Base-by-base conservation (phyloP, 2,329 filamentous ascomycete species). In the Zasmidium citrigriseum region DNA sequence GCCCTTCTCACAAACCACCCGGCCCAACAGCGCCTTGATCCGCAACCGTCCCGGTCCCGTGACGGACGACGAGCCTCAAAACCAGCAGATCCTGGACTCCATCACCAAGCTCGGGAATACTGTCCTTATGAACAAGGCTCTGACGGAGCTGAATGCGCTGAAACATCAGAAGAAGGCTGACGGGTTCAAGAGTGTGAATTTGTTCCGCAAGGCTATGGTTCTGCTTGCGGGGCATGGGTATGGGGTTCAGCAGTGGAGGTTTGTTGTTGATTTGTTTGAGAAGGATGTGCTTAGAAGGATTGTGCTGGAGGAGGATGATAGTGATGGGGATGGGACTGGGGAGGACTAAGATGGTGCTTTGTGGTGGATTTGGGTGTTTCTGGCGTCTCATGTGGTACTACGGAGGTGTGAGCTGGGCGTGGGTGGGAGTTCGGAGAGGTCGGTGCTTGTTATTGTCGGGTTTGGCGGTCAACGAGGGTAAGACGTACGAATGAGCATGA, bases 261-360 rank as follows among this genome's bases (percentile, higher is more conserved):
- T 96, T 76, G 89, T 96, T 34, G 87, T 98, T 59, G 95, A 98
- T 71, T 78, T 99, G 21, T 99, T 99, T 69, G 93, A 98, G 70
- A 95, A 93, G 76, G 88, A 85, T 59, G 90, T 98, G 46, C 82
- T 98, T 76, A 83, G 92, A 63, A 85, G 86, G 64, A 90, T 97
- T 60, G 89, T 99, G 12, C 87, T 96, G 58, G 87, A 89, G 52
- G 89, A 90, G 67, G 77, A 77, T 12, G 73, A 69, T 12, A 75
- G 75, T 16, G 75, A 79, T 11, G 78, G 78, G 4, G 58, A 55
- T 20, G 63, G 27, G 34, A 41, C 34, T 41, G 34, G 34, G 34
- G 34, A 41, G 34, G 34, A 41, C n/a, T n/a, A n/a, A n/a, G 34
- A 41, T 41, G 34, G 34, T 4, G 34, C 14, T 11, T 41, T 41